Evolutionary conservation across 148 eudicot species (phyloP), one percentile per base, ranked within the genome.

Genomic region (Polygonum maritimum): DNA sequence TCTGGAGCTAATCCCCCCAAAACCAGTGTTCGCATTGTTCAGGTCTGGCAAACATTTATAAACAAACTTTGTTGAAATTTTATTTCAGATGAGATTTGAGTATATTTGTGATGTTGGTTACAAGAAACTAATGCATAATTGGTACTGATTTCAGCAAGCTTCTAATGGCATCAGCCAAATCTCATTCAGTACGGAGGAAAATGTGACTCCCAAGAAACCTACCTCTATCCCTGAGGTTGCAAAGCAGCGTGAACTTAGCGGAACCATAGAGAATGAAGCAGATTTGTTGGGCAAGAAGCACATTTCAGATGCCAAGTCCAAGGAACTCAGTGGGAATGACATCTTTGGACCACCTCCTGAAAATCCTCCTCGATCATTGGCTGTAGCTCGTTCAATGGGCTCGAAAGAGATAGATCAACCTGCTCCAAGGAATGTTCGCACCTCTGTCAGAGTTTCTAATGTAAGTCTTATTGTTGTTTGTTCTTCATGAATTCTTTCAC

Each of bases 261-360:
- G 98, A 70, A 92, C 87, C 0, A 52, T 88, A 31, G 88, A 80
- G 79, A 90, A 86, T 39, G 96, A 92, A 22, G 38, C 80, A 3
- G 95, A 94, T 49, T 31, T 80, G 19, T 86, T 81, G 79, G 60
- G 26, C 35, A 87, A 85, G 81, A 94, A 92, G 85, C 91, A 74
- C 44, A 22, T 82, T 69, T 92, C 98, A 4, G 85, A 90, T 89
- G 98, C 98, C 38, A 94, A 94, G 83, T 76, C 52, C 86, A 94
- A 92, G 85, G 98, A 94, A 79, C 96, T 94, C 62, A 92, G 91
- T 85, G 98, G 98, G 58, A 80, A 91, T 87, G 92, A 94, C 83
- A 94, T 94, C 69, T 94, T 92, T 82, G 98, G 89, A 48, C 92
- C 92, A 44, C 96, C 97, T 60, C 82, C 93, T 0, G 98, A 94